Base-by-base conservation (phyloP, 2,329 filamentous ascomycete species). In the Mollisiaceae sp. region DNA sequence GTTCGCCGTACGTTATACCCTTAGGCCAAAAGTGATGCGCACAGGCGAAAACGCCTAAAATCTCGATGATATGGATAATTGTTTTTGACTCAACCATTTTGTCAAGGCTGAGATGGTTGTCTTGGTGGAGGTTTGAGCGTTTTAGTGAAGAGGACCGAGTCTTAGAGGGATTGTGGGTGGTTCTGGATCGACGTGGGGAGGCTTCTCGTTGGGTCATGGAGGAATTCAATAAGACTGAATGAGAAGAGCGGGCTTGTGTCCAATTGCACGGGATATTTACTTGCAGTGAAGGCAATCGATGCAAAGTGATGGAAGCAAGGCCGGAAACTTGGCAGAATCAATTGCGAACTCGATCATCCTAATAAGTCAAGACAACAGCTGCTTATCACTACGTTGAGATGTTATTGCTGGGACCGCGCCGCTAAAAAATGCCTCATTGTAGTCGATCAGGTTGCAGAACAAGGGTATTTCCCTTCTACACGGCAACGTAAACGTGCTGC, bases 11-110 rank as follows among this genome's bases (percentile, higher is more conserved):
- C 1, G 64, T 69, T 15, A 72, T 60, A 2, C 72, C 73, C 41
- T 72, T 73, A 1, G 72, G 73, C 70, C 71, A 74, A n/a, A 74
- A 70, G 24, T 74, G 67, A 50, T 73, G 69, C 1, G 66, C 69
- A 36, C 67, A 71, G 35, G 68, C 60, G 67, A 74, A 71, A 22
- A 70, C 67, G 8, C 68, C 69, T 20, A 71, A 50, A 50, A 75
- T 72, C 35, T 71, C 65, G 22, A 68, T 55, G 24, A 68, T 57
- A 61, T 74, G 70, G 45, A 73, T 50, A 47, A 73, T 36, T 45
- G 59, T 66, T 32, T 60, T 59, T n/a, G 61, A 59, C n/a, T 62
- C 50, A 22, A 67, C 68, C 71, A 72, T 72, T 52, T 59, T 66
- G 52, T 54, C 24, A 12, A 59, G 12, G n/a, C 4, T 59, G 32